phyloP scores from a whole-genome alignment of 768 basidiomycete species.

The Lanmaoa pseudosensibilis region DNA sequence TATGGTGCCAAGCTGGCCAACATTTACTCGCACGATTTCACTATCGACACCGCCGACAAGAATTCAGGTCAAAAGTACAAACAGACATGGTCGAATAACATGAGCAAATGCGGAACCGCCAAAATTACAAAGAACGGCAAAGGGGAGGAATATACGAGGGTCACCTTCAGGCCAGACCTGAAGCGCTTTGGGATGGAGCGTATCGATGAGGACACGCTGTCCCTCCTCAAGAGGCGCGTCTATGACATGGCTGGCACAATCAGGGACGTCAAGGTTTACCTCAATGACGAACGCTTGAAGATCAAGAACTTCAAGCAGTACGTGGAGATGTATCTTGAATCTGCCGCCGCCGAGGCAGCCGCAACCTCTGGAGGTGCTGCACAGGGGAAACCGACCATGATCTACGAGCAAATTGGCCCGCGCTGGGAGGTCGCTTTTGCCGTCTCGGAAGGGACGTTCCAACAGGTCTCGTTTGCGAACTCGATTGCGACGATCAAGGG shows the following conservation, averaged over 20 bases:
- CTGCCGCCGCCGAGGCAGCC: constrained; percentile 67
- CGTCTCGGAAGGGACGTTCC: constrained; percentile 87
- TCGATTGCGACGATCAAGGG: constrained; percentile 96
- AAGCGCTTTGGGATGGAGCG: constrained; percentile 86
- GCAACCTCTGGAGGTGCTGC: constrained; percentile 79
- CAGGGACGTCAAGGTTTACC: constrained; percentile 87
- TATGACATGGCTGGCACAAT: constrained; percentile 98
- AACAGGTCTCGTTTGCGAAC: constrained; percentile 97
- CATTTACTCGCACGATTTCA: constrained; percentile 96
- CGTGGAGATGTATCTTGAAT: constrained; percentile 88
- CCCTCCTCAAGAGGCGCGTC: constrained; percentile 88
- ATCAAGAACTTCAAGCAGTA: constrained; percentile 97
- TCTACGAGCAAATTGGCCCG: constrained; percentile 75
- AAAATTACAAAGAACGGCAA: constrained; percentile 92
- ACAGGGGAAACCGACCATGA: constrained; percentile 68
- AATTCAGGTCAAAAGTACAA: constrained; percentile 86
- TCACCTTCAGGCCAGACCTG: constrained; percentile 92
- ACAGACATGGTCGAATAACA: constrained; percentile 93
- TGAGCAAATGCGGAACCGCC: constrained; percentile 81
- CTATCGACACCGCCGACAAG: constrained; percentile 92
- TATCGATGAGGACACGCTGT: constrained; percentile 89
- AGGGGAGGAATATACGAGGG: constrained; percentile 87
- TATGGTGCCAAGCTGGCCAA: constrained; percentile 98
- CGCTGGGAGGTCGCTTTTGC: constrained; percentile 98
- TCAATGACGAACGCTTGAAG: constrained; percentile 90